These are phyloP conservation scores for Mycena crocata DNA, from an alignment of 768 basidiomycete species.

Conservation along the genomic window DNA sequence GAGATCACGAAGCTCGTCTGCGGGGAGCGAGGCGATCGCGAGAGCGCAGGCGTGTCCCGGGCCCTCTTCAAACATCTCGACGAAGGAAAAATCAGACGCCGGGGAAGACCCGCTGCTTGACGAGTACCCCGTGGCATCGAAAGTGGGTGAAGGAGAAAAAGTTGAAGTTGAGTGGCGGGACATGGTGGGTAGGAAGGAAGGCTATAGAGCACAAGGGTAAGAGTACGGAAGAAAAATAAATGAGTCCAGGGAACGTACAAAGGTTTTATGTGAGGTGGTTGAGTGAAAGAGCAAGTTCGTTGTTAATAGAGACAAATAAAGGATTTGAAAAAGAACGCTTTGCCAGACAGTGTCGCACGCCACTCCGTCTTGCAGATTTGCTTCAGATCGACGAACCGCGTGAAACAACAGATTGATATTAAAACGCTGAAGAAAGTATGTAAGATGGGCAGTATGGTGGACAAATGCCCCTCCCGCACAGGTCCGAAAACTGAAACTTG, in stretches of 20 bases:
- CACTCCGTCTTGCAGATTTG: slow-evolving; percentile 10
- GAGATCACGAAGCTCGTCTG: slow-evolving; percentile 52
- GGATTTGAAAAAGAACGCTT: neutral
- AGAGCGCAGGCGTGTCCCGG: slow-evolving; percentile 25
- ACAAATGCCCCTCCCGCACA: neutral
- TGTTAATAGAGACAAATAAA: slow-evolving; percentile 9
- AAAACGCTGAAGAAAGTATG: slow-evolving; percentile 13
- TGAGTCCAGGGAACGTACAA: neutral
- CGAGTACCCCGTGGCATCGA: slow-evolving; percentile 7
- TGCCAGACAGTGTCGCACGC: neutral
- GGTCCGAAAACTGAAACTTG: neutral
- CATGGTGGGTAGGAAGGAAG: slow-evolving; percentile 1
- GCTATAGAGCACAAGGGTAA: neutral
- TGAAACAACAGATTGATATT: slow-evolving; percentile 12
- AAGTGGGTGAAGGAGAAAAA: slow-evolving; percentile 20
- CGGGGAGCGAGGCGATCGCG: slow-evolving; percentile 52
- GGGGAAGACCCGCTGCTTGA: slow-evolving; percentile 3
- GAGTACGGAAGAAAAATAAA: neutral
- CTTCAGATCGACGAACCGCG: neutral
- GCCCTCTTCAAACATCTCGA: neutral
- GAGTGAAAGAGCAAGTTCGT: neutral
- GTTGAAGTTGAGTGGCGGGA: slow-evolving; percentile 20
- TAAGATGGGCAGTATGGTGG: neutral
- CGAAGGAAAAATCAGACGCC: slow-evolving; percentile 32
- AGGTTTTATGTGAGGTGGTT: slow-evolving; percentile 5